A percentile compares a stretch with the other conserved stretches of the same genome.
phyloP scores from a whole-genome alignment of 805 yeast species.

The Isabelozyma pseudorhagii region DNA sequence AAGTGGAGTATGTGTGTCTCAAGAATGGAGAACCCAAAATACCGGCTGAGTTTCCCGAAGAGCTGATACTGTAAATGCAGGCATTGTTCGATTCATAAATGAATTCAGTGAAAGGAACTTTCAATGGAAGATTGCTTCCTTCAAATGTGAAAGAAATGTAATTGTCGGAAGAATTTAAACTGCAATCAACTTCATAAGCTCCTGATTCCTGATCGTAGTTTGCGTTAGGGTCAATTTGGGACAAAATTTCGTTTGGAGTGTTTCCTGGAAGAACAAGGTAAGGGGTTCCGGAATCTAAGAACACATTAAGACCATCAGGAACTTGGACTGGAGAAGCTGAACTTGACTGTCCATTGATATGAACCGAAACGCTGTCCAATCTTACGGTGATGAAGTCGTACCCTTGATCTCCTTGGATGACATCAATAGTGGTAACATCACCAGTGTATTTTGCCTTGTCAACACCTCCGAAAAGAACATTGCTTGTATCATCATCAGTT shows the following conservation, averaged over 20 bases:
- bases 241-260: neutral
- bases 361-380: slow-evolving; percentile 40
- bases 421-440: slow-evolving; percentile 20
- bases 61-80: slow-evolving; percentile 10
- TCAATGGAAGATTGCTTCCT: neutral
- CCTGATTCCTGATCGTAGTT: slow-evolving; percentile 1
- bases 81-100: neutral
- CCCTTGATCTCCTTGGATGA: slow-evolving; percentile 15
- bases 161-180: slow-evolving; percentile 6
- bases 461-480: slow-evolving; percentile 24
- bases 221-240: neutral
- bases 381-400: neutral
- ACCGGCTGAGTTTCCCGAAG: slow-evolving; percentile 1
- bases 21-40: slow-evolving; percentile 11
- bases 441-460: slow-evolving; percentile 24
- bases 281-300: slow-evolving; percentile 59
- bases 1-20: slow-evolving; percentile 13
- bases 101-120: slow-evolving; percentile 4
- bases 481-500: slow-evolving; percentile 19
- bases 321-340: neutral
- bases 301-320: neutral
- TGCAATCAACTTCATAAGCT: slow-evolving; percentile 11
- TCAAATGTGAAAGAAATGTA: slow-evolving; percentile 6
- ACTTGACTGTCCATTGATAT: slow-evolving; percentile 19
- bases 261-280: slow-evolving; percentile 41